Conservation (phyloP, 2,329 filamentous ascomycete species). For the Calonectria hawksworthii region DNA sequence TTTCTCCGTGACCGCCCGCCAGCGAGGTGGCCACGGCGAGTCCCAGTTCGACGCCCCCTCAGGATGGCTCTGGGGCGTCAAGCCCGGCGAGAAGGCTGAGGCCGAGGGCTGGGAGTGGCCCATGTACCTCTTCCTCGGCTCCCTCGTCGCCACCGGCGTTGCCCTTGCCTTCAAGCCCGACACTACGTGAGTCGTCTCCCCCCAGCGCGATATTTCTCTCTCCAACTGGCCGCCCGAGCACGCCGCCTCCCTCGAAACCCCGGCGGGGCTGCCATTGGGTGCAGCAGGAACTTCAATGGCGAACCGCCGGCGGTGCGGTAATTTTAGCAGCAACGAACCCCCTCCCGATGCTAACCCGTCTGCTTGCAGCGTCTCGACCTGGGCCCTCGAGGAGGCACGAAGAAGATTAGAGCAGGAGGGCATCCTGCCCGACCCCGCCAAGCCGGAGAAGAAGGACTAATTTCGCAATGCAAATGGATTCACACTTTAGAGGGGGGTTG, state of each 20-base stretch:
- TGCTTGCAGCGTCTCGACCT: slow-evolving; percentile 90
- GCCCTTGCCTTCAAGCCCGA: slow-evolving; percentile 98
- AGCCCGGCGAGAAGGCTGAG: slow-evolving; percentile 95
- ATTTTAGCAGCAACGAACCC: slow-evolving; percentile 35
- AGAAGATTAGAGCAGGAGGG: slow-evolving; percentile 96
- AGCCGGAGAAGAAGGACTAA: slow-evolving; percentile 69
- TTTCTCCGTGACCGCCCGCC: slow-evolving; percentile 62
- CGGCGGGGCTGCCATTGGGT: slow-evolving; percentile 10
- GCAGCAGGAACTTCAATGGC: slow-evolving; percentile 21
- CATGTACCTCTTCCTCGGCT: slow-evolving; percentile 88
- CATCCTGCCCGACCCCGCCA: slow-evolving; percentile 83
- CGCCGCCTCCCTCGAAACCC: background rate
- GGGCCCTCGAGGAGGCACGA: slow-evolving; percentile 97
- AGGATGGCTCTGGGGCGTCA: slow-evolving; percentile 94
- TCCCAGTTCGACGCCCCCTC: slow-evolving; percentile 89
- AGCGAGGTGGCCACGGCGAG: slow-evolving; percentile 63
- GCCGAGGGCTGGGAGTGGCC: slow-evolving; percentile 96
- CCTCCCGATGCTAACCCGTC: slow-evolving; percentile 44
- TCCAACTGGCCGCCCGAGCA: slow-evolving; percentile 1
- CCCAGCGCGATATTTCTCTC: slow-evolving; percentile 18
- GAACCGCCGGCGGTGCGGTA: slow-evolving; percentile 34
- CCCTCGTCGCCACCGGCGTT: slow-evolving; percentile 79
- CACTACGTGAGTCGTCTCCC: slow-evolving; percentile 96
- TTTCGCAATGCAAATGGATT: slow-evolving; percentile 24
- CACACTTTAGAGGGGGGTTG: slow-evolving; percentile 29